A percentile compares a stretch with the other conserved stretches of the same genome.
Conservation (phyloP, 169 alveolate genomes). For the Cryptosporidium muris region DNA sequence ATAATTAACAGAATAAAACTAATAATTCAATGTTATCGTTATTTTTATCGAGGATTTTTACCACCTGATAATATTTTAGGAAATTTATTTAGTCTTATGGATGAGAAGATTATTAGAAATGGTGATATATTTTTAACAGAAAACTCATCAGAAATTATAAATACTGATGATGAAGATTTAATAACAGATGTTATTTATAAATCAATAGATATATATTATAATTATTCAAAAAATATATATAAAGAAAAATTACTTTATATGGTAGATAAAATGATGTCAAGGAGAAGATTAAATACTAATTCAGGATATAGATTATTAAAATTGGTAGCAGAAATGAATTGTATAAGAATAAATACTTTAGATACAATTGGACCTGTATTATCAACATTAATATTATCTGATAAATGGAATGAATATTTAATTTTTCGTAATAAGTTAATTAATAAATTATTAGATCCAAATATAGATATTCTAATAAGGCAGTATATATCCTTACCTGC, state of each 20-base stretch:
- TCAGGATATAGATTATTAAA: not conserved
- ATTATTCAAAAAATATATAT: conserved; percentile 21
- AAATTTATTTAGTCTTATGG: conserved; percentile 45
- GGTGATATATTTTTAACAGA: conserved; percentile 4
- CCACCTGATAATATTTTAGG: conserved; percentile 29
- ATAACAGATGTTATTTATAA: not conserved
- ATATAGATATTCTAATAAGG: conserved; percentile 2
- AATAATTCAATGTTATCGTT: conserved; percentile 26
- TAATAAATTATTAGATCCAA: not conserved
- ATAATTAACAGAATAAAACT: conserved; percentile 29
- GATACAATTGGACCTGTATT: conserved; percentile 12
- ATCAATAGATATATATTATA: conserved; percentile 14
- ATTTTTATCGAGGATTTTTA: conserved; percentile 30
- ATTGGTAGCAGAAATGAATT: conserved; percentile 32
- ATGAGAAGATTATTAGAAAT: conserved; percentile 41
- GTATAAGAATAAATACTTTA: conserved; percentile 24
- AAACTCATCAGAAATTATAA: not conserved
- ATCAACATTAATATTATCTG: conserved; percentile 3
- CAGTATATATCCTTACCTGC: conserved; percentile 47
- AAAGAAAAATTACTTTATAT: conserved; percentile 3
- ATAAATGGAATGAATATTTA: conserved; percentile 18
- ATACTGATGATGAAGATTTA: not conserved
- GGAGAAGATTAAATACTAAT: not conserved
- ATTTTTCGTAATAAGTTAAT: conserved; percentile 2
- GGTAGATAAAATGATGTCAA: conserved; percentile 7